These are phyloP conservation scores for Puccinia novopanici DNA, from an alignment of 1,284 basidiomycete genomes.

Conservation along the genomic window DNA sequence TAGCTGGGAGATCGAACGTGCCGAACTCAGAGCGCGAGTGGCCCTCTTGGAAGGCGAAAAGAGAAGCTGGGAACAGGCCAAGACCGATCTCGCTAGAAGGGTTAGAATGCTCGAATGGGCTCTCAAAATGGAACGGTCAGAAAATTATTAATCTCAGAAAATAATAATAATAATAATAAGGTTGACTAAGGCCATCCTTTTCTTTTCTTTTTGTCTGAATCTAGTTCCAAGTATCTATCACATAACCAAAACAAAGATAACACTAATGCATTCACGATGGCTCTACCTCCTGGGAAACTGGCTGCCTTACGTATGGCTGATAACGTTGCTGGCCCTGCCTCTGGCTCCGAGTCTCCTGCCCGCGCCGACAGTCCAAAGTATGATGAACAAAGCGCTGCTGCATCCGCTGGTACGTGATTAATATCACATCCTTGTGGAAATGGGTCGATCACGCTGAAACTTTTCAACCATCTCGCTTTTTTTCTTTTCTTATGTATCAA, in stretches of 20 bases:
- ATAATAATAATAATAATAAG: too few species aligned
- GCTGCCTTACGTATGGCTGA: slow-evolving; percentile 60
- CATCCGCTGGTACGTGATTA: background rate
- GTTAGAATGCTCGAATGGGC: slow-evolving; percentile 96
- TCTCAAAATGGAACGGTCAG: slow-evolving; percentile 85
- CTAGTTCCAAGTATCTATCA: slow-evolving; percentile 53
- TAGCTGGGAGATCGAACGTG: slow-evolving; percentile 99
- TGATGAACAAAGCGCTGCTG: slow-evolving; percentile 21
- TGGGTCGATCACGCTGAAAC: background rate
- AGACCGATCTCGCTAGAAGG: slow-evolving; percentile 88
- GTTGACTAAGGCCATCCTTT: background rate
- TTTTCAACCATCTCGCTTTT: too few species aligned
- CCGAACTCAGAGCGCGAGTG: slow-evolving; percentile 97
- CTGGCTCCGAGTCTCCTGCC: slow-evolving; percentile 30
- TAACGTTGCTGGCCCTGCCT: background rate
- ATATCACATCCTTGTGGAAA: background rate
- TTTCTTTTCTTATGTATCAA: too few species aligned
- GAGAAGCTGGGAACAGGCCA: slow-evolving; percentile 92
- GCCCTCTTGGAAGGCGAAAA: slow-evolving; percentile 96
- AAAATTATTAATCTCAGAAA: too few species aligned
- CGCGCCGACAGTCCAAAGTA: slow-evolving; percentile 41
- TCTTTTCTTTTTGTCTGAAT: background rate
- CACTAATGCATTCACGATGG: slow-evolving; percentile 51
- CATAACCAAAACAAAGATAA: slow-evolving; percentile 37
- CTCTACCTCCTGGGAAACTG: slow-evolving; percentile 59